Conservation (phyloP, 176 grass and related monocot genomes). For the Alopecurus myosuroides region DNA sequence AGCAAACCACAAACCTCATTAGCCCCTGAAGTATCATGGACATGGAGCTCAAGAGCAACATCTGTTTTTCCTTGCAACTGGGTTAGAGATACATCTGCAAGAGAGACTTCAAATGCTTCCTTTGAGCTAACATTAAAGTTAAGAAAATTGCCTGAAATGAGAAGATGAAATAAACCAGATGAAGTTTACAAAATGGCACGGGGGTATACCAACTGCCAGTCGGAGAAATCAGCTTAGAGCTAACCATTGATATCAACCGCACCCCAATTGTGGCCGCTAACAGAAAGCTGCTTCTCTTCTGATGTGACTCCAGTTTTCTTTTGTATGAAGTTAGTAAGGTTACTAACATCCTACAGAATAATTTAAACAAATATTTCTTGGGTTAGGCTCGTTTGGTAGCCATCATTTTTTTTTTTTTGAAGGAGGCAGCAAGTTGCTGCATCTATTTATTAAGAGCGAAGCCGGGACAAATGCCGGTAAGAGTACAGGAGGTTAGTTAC, state of each 20-base stretch:
- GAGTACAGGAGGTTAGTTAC: no score
- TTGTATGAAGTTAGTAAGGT: constrained; percentile 70
- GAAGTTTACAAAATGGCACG: not conserved
- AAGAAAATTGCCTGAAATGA: constrained; percentile 64
- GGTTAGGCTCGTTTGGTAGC: no score
- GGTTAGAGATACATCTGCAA: constrained; percentile 87
- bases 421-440: no score
- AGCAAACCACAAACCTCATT: constrained; percentile 55
- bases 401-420: no score
- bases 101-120: constrained; percentile 86
- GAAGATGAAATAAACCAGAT: constrained; percentile 12
- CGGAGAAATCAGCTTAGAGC: constrained; percentile 9
- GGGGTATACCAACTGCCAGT: not conserved
- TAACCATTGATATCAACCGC: constrained; percentile 77
- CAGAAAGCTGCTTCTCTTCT: constrained; percentile 84
- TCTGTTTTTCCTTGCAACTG: constrained; percentile 97
- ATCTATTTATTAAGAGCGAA: no score
- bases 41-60: constrained; percentile 82
- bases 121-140: constrained; percentile 75
- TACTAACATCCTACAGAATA: constrained; percentile 68
- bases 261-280: constrained; percentile 83
- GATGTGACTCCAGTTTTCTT: constrained; percentile 56
- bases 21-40: constrained; percentile 92
- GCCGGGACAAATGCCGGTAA: no score
- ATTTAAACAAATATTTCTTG: not conserved